Evolutionary conservation across 2,329 filamentous ascomycete genomes (phyloP).

Genomic region (Dothistroma pini): DNA sequence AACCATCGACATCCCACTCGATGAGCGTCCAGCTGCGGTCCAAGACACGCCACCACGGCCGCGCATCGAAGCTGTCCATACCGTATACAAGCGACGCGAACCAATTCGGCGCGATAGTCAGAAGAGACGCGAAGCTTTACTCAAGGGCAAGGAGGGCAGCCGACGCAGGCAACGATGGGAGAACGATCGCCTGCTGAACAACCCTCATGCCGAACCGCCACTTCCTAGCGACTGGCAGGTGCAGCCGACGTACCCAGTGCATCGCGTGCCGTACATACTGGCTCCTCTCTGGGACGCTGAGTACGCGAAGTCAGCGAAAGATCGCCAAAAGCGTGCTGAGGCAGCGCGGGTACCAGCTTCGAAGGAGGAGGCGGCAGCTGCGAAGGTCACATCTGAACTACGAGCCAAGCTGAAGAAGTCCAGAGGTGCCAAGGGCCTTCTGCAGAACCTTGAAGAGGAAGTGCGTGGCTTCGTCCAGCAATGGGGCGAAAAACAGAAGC

Average conservation of each 20-base stretch:
- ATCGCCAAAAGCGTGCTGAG: conserved; percentile 39
- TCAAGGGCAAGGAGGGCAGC: conserved; percentile 89
- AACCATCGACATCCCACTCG: conserved; percentile 71
- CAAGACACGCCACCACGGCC: conserved; percentile 25
- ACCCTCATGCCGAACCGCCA: conserved; percentile 82
- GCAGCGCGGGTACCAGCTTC: conserved; percentile 49
- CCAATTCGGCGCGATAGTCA: conserved; percentile 58
- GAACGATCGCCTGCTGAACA: conserved; percentile 84
- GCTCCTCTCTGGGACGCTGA: conserved; percentile 77
- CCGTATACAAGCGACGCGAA: conserved; percentile 51
- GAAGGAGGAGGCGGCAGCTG: conserved; percentile 43
- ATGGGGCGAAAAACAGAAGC: conserved; percentile 52
- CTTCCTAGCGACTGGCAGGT: conserved; percentile 78
- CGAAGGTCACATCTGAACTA: conserved; percentile 71
- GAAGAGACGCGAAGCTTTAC: conserved; percentile 67
- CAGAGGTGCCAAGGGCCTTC: conserved; percentile 71
- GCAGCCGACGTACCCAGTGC: conserved; percentile 73
- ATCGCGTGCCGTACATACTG: conserved; percentile 80
- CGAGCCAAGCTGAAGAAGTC: conserved; percentile 75
- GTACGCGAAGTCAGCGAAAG: conserved; percentile 34
- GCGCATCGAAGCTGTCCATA: conserved; percentile 26
- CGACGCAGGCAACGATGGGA: conserved; percentile 87
- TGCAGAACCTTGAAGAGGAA: conserved; percentile 80
- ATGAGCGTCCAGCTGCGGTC: conserved; percentile 47
- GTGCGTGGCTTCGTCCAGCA: conserved; percentile 69